Evolutionary conservation across 2,329 filamentous ascomycete genomes (phyloP).

Genomic region (Botrytis sinoallii): DNA sequence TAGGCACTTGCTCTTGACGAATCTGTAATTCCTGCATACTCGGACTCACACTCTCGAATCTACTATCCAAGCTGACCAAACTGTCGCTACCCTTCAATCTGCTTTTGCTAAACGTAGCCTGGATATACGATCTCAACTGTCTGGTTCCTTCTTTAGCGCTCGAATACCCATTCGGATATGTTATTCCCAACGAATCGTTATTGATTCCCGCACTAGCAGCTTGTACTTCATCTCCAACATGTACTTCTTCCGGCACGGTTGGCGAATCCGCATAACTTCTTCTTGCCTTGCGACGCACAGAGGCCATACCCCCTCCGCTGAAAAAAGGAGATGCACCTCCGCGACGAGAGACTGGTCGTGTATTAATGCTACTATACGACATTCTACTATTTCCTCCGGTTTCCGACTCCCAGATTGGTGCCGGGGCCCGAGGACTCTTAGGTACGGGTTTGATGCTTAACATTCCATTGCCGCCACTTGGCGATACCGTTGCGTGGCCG

Average conservation of each 20-base stretch:
- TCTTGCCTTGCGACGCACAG: slow-evolving; percentile 24
- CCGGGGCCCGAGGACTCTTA: slow-evolving; percentile 23
- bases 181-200: slow-evolving; percentile 25
- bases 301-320: slow-evolving; percentile 21
- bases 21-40: slow-evolving; percentile 22
- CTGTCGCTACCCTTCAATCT: slow-evolving; percentile 26
- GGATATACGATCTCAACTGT: slow-evolving; percentile 31
- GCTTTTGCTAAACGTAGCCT: slow-evolving; percentile 23
- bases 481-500: slow-evolving; percentile 23
- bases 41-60: slow-evolving; percentile 31
- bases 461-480: slow-evolving; percentile 24
- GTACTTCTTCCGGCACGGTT: slow-evolving; percentile 31
- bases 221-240: slow-evolving; percentile 20
- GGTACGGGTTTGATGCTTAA: slow-evolving; percentile 16
- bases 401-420: slow-evolving; percentile 14
- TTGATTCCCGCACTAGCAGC: slow-evolving; percentile 20
- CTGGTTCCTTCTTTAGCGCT: slow-evolving; percentile 33
- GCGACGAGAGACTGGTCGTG: slow-evolving; percentile 31
- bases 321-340: slow-evolving; percentile 35
- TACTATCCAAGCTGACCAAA: slow-evolving; percentile 28
- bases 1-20: background rate
- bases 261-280: slow-evolving; percentile 31
- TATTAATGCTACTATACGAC: slow-evolving; percentile 20
- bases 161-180: slow-evolving; percentile 30
- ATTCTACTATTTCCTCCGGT: slow-evolving; percentile 7